Base-by-base conservation (phyloP, 2,329 filamentous ascomycete species). In the Ilyonectria destructans region DNA sequence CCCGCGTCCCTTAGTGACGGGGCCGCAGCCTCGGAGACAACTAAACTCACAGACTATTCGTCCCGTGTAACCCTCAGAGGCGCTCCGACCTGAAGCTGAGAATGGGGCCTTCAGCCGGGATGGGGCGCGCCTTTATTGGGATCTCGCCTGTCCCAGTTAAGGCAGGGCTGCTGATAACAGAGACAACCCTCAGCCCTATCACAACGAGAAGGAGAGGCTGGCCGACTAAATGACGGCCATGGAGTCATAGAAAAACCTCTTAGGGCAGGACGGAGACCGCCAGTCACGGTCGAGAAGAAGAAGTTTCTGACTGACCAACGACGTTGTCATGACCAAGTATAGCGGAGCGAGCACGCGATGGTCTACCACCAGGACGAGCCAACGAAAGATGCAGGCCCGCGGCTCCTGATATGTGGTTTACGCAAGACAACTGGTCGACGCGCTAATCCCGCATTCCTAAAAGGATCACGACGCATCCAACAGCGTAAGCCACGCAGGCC, bases 401-500 rank as follows among this genome's bases (percentile, higher is more conserved):
- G 69, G 72, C 69, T 76, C 65, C 56, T 63, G 49, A 31, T 33
- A 56, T 37, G 54, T 37, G 48, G 67, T 57, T 49, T n/a, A 59
- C 52, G 54, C 46, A 56, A 60, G 17, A 31, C 37, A 55, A 63
- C 57, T 62, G 65, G 54, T 66, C 67, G 71, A 66, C 69, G 76
- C 77, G 77, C 75, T 73, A 79, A 78, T 79, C 75, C 76, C 72
- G 70, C 76, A 75, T 68, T 74, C 68, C 71, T 51, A 65, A 69
- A 69, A 45, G 68, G 62, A 63, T 43, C 43, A 58, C 62, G 46
- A 58, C 29, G 33, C 46, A 54, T 61, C 69, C 58, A 62, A 63
- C 65, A 68, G 66, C 74, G 74, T 74, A 72, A 76, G 74, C 74
- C 74, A 76, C 71, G 37, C 55, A 67, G 57, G 52, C 68, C 67